phyloP scores from a whole-genome alignment of 2,329 filamentous ascomycete species.

The Penicillium sp. region DNA sequence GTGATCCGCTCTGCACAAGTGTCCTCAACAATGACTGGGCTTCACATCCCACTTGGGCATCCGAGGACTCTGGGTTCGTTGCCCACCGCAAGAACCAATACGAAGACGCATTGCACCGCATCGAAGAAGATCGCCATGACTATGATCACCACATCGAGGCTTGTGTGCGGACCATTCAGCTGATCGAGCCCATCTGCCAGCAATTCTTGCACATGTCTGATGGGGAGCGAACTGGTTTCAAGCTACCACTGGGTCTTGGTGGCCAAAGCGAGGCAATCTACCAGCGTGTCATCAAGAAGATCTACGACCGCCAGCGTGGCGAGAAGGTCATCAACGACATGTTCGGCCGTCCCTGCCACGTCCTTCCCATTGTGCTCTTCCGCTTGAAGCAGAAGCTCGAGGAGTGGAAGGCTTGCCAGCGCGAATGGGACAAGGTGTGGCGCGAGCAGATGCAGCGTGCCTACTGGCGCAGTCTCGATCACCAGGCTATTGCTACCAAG shows the following conservation, averaged over 20 bases:
- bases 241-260: conserved; percentile 79
- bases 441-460: conserved; percentile 91
- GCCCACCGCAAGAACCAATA: conserved; percentile 95
- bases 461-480: conserved; percentile 94
- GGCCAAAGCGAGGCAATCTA: conserved; percentile 96
- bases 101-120: conserved; percentile 90
- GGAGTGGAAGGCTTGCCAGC: conserved; percentile 94
- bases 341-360: conserved; percentile 78
- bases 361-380: conserved; percentile 84
- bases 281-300: conserved; percentile 95
- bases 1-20: conserved; percentile 89
- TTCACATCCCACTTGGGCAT: conserved; percentile 97
- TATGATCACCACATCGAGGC: conserved; percentile 99
- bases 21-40: conserved; percentile 98
- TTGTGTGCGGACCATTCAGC: conserved; percentile 90
- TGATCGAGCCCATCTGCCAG: conserved; percentile 91
- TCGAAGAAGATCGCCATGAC: conserved; percentile 97
- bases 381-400: conserved; percentile 95
- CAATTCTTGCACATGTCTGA: conserved; percentile 80
- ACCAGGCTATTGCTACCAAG: conserved; percentile 91
- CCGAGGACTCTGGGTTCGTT: conserved; percentile 95
- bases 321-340: conserved; percentile 84
- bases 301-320: conserved; percentile 84
- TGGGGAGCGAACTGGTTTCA: conserved; percentile 71
- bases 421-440: conserved; percentile 99